phyloP scores from a whole-genome alignment of 148 eudicot genomes.

The Camellia lanceoleosa region DNA sequence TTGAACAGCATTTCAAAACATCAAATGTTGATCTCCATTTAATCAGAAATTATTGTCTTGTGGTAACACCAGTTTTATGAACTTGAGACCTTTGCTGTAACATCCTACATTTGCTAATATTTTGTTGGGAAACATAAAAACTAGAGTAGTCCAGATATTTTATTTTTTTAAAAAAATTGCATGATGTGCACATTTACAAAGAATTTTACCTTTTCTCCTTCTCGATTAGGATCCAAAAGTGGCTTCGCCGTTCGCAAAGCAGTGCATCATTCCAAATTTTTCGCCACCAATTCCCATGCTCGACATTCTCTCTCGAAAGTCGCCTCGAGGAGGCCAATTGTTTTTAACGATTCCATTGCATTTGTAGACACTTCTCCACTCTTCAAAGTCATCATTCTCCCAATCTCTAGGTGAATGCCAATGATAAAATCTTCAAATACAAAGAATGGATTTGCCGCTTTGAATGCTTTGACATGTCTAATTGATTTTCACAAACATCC shows the following conservation, averaged over 20 bases:
- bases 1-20: not conserved
- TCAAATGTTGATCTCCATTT: not conserved
- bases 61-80: not conserved
- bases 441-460: slow-evolving; percentile 96
- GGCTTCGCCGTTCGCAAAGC: slow-evolving; percentile 81
- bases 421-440: slow-evolving; percentile 92
- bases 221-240: slow-evolving; percentile 82
- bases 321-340: slow-evolving; percentile 91
- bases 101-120: not conserved
- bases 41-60: not conserved
- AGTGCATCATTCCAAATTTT: slow-evolving; percentile 87
- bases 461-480: slow-evolving; percentile 99
- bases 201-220: slow-evolving; percentile 87
- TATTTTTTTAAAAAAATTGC: not conserved
- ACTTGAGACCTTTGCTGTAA: not conserved
- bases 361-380: slow-evolving; percentile 19
- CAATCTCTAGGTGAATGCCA: slow-evolving; percentile 99
- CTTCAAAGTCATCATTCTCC: slow-evolving; percentile 49
- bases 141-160: not conserved
- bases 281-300: slow-evolving; percentile 78
- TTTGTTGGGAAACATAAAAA: not conserved
- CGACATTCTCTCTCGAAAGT: slow-evolving; percentile 96
- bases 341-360: slow-evolving; percentile 15
- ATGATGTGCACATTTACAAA: not conserved
- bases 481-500: slow-evolving; percentile 20